These are phyloP conservation scores for Colletotrichum limetticola DNA, from an alignment of 2,329 filamentous ascomycete genomes.

Conservation along the genomic window DNA sequence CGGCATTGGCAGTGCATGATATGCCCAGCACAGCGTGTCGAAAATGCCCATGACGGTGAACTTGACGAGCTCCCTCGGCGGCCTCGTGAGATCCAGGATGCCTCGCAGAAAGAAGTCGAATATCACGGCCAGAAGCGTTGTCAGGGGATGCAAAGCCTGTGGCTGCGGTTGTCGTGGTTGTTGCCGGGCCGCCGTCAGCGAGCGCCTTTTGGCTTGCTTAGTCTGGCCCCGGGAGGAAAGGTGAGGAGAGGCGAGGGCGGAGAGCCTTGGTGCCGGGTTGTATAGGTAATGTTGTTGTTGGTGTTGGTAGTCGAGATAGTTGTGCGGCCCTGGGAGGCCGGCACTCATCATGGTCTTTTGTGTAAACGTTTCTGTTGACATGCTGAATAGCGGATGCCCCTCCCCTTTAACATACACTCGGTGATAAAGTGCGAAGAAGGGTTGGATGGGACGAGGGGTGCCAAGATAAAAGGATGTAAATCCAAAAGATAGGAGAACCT, in stretches of 20 bases:
- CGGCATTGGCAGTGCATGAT: slow-evolving; percentile 27
- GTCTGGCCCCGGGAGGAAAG: slow-evolving; percentile 14
- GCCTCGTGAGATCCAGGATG: slow-evolving; percentile 28
- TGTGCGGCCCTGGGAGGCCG: slow-evolving; percentile 32
- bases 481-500: not conserved
- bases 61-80: slow-evolving; percentile 21
- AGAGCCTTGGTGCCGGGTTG: slow-evolving; percentile 30
- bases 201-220: slow-evolving; percentile 27
- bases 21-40: slow-evolving; percentile 28
- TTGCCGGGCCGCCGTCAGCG: slow-evolving; percentile 21
- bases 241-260: slow-evolving; percentile 24
- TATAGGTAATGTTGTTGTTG: slow-evolving; percentile 26
- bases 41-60: slow-evolving; percentile 21
- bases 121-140: slow-evolving; percentile 20
- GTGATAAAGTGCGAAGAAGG: not conserved
- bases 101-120: slow-evolving; percentile 30
- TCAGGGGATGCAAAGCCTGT: slow-evolving; percentile 21
- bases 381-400: slow-evolving; percentile 8
- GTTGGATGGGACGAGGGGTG: not conserved
- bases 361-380: slow-evolving; percentile 33
- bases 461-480: not conserved
- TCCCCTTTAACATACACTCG: not conserved
- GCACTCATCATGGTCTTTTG: slow-evolving; percentile 30
- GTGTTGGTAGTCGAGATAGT: slow-evolving; percentile 22
- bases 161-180: slow-evolving; percentile 10